Conservation (phyloP, 257 asterid species). For the Nicotiana attenuata region DNA sequence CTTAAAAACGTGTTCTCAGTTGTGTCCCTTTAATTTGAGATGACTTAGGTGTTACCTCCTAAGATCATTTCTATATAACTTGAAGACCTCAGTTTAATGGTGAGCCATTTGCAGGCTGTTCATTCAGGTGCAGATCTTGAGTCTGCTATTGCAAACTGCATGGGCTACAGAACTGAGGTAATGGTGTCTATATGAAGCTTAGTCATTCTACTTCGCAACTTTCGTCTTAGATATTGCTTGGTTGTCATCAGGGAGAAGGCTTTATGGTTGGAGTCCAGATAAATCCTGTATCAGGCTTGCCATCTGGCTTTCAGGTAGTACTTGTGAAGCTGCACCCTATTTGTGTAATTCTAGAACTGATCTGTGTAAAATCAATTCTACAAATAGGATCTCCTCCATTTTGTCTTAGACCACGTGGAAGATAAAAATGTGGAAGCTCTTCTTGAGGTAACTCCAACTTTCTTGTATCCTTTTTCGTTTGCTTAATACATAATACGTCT, state of each 20-base stretch:
- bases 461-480: constrained; percentile 16
- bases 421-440: constrained; percentile 86
- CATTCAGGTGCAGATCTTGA: constrained; percentile 99
- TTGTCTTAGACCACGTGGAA: constrained; percentile 69
- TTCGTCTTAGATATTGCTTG: constrained; percentile 12
- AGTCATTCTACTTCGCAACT: constrained; percentile 2
- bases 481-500: not conserved
- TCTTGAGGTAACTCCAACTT: constrained; percentile 63
- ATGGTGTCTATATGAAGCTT: constrained; percentile 14
- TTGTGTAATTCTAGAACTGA: not conserved
- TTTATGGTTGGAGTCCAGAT: constrained; percentile 97
- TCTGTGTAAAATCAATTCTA: constrained; percentile 13
- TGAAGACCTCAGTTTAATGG: not conserved
- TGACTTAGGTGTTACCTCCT: not conserved
- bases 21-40: not conserved
- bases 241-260: constrained; percentile 78
- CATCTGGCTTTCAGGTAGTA: constrained; percentile 80
- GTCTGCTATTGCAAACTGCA: constrained; percentile 87
- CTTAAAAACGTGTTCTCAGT: not conserved
- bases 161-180: constrained; percentile 92
- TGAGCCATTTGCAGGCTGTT: constrained; percentile 64
- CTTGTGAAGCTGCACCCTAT: not conserved
- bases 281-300: constrained; percentile 96
- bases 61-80: not conserved
- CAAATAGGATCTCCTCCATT: constrained; percentile 77